Evolutionary conservation across 2,329 filamentous ascomycete species (phyloP), one percentile per base, ranked within the genome.

Genomic region (Piedraia hortae): DNA sequence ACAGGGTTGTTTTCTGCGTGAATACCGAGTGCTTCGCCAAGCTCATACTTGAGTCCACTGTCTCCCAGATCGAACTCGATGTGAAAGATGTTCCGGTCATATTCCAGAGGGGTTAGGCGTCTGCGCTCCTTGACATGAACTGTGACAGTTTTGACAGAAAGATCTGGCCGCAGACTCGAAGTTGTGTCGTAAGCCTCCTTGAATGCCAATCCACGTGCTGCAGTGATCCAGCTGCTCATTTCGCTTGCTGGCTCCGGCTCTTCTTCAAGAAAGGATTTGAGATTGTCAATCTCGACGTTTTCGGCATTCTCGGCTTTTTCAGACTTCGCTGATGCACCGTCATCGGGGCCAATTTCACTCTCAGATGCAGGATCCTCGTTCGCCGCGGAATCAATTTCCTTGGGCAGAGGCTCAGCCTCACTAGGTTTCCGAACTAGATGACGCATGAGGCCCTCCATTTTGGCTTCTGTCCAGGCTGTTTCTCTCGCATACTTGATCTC

Each of bases 41-140:
- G 93, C 43, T 89, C 75, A 51, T 97, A 97, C 18, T 64, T 90
- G 31, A 97, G 64, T 17, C 80, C 82, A 15, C 82, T 89, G 38
- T 69, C 51, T 28, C 82, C 82, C 12, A 97, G 63, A 41, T 93
- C 85, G 39, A 97, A 97, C 50, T 97, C 85, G 30, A 97, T 93
- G 53, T 97, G 85, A 69, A 97, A 97, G 48, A 97, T 93, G 58
- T 97, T 91, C 36, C 85, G 77, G 47, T 93, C 80, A 43, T 97
- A 97, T 14, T 67, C 71, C 12, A 49, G 38, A 3, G 85, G 85
- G 0, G 85, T 97, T 24, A 97, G 61, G 31, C 85, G 67, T 29
- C 85, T 74, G 52, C 89, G 91, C 54, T 93, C 85, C 54, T 88
- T 77, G 46, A 97, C 80, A 24, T 66, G 70, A 24, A 91, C 71